A percentile compares a stretch with the other conserved stretches of the same genome.
Conservation (phyloP, 2,329 filamentous ascomycete species). For the Chlorencoelia australis region DNA sequence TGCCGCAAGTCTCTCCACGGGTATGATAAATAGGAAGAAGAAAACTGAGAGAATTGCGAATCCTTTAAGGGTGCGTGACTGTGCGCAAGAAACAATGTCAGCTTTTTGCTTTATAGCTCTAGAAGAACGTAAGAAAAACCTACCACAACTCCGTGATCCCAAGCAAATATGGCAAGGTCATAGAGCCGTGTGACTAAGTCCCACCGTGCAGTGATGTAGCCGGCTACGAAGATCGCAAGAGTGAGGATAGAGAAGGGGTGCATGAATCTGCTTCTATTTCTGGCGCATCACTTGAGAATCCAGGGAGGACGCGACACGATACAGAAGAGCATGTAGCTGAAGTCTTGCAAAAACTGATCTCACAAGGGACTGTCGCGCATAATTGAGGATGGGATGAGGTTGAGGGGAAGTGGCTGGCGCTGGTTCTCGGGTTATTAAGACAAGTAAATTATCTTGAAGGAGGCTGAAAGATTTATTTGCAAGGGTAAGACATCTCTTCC, state of each 20-base stretch:
- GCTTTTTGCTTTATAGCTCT: no score
- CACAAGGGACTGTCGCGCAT: conserved; percentile 11
- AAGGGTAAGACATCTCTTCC: no score
- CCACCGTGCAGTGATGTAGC: conserved; percentile 99
- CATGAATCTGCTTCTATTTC: conserved; percentile 45
- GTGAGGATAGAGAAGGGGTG: conserved; percentile 96
- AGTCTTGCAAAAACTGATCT: neutral
- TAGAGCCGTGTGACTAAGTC: conserved; percentile 94
- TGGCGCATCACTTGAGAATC: conserved; percentile 25
- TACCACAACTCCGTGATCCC: conserved; percentile 97
- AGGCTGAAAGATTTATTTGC: no score
- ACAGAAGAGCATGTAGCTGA: neutral
- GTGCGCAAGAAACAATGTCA: conserved; percentile 10
- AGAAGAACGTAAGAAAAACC: no score
- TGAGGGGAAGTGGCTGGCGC: neutral
- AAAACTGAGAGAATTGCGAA: conserved; percentile 73
- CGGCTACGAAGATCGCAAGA: conserved; percentile 96
- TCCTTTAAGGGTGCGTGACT: conserved; percentile 80
- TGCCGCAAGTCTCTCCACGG: conserved; percentile 71
- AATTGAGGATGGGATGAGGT: conserved; percentile 8
- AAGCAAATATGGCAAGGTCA: conserved; percentile 94
- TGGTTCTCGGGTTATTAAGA: no score
- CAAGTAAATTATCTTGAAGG: no score
- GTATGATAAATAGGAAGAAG: conserved; percentile 76
- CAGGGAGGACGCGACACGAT: no score